phyloP scores from a whole-genome alignment of 805 yeast species.

The Debaryomyces maramus region DNA sequence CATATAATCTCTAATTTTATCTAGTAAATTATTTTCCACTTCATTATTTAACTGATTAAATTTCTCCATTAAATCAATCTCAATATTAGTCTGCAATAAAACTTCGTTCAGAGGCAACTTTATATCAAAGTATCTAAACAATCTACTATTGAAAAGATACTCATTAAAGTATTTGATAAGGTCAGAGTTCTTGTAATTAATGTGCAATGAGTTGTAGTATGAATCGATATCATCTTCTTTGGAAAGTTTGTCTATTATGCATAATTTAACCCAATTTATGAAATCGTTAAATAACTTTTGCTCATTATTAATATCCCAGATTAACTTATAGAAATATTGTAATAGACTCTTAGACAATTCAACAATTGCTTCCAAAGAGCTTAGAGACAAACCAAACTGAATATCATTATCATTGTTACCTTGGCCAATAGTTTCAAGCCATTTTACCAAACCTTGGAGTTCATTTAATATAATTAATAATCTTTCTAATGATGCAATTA shows the following conservation, averaged over 20 bases:
- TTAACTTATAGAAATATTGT: slow-evolving; percentile 33
- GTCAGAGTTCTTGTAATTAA: slow-evolving; percentile 19
- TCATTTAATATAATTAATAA: slow-evolving; percentile 47
- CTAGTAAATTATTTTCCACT: slow-evolving; percentile 15
- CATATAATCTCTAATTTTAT: slow-evolving; percentile 31
- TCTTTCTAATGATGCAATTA: slow-evolving; percentile 59
- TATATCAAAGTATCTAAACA: slow-evolving; percentile 20
- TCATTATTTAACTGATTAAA: slow-evolving; percentile 9
- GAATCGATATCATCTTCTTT: slow-evolving; percentile 35
- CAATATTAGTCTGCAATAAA: slow-evolving; percentile 3
- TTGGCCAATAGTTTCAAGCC: slow-evolving; percentile 27
- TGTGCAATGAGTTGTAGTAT: slow-evolving; percentile 2
- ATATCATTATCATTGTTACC: slow-evolving; percentile 9
- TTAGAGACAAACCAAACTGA: slow-evolving; percentile 8
- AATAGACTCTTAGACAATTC: slow-evolving; percentile 22
- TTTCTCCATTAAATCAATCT: slow-evolving; percentile 7
- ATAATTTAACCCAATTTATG: slow-evolving; percentile 43
- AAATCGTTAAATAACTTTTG: slow-evolving; percentile 47
- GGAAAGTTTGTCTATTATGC: slow-evolving; percentile 36
- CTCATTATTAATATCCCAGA: slow-evolving; percentile 47
- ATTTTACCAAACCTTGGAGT: slow-evolving; percentile 39
- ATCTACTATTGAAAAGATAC: slow-evolving; percentile 18
- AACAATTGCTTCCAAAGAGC: slow-evolving; percentile 2
- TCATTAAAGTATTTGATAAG: slow-evolving; percentile 25
- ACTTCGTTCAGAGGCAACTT: slow-evolving; percentile 15